Conservation (phyloP, 2,329 filamentous ascomycete species). For the Botrytis squamosa region DNA sequence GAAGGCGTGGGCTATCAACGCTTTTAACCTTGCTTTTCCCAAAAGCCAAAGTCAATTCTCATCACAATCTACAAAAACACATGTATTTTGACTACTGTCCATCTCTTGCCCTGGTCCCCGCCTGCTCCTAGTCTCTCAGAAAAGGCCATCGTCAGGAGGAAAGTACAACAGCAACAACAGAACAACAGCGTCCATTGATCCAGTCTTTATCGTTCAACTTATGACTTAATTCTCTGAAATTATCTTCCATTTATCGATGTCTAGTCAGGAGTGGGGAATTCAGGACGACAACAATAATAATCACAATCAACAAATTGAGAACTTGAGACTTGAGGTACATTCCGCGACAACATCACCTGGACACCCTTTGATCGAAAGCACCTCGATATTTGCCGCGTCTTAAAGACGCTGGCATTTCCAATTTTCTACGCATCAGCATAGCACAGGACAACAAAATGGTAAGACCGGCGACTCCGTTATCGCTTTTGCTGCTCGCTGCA, state of each 20-base stretch:
- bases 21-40: not conserved
- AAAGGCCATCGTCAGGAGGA: not conserved
- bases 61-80: slow-evolving; percentile 3
- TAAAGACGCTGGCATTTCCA: slow-evolving; percentile 44
- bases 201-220: not conserved
- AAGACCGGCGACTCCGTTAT: slow-evolving; percentile 87
- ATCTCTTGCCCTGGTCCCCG: not conserved
- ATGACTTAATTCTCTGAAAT: not conserved
- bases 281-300: not conserved
- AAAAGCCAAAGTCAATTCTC: not conserved
- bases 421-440: slow-evolving; percentile 27
- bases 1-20: slow-evolving; percentile 12
- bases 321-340: not conserved
- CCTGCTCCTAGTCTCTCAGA: not conserved
- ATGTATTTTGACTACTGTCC: not conserved
- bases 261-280: not conserved
- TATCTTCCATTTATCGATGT: slow-evolving; percentile 10
- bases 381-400: slow-evolving; percentile 43
- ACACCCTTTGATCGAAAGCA: slow-evolving; percentile 18
- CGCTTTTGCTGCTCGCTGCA: slow-evolving; percentile 78
- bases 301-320: slow-evolving; percentile 1
- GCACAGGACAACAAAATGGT: slow-evolving; percentile 50
- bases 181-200: not conserved
- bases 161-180: not conserved
- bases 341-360: slow-evolving; percentile 10